A percentile compares a stretch with the other conserved stretches of the same genome.
phyloP scores from a whole-genome alignment of 2,329 filamentous ascomycete species.

The Arthrobotrys megalospora region DNA sequence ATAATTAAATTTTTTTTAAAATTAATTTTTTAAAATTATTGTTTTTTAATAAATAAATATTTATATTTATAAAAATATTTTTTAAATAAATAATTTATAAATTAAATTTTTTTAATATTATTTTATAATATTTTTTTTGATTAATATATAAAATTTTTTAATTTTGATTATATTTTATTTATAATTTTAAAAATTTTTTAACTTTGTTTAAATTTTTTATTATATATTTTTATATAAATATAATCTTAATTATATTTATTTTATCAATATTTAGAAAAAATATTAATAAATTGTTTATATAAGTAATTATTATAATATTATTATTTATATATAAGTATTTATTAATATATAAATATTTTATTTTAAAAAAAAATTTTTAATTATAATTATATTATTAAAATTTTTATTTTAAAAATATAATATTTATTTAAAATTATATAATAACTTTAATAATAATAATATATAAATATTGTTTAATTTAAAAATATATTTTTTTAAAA shows the following conservation, averaged over 20 bases:
- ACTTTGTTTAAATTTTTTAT: not conserved
- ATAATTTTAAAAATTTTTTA: conserved; percentile 19
- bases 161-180: no score
- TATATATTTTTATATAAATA: not conserved
- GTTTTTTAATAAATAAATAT: not conserved
- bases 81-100: no score
- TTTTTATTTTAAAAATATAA: conserved; percentile 24
- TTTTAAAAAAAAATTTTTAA: no score
- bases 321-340: conserved; percentile 3
- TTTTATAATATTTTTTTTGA: not conserved
- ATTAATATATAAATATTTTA: not conserved
- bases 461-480: no score
- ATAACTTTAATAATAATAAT: no score
- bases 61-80: not conserved
- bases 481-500: conserved; percentile 12
- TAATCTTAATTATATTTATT: not conserved
- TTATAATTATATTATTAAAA: conserved; percentile 3
- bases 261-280: not conserved
- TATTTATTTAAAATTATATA: not conserved
- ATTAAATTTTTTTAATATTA: conserved; percentile 8
- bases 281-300: conserved; percentile 2
- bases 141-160: conserved; percentile 2
- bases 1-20: not conserved
- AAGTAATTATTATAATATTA: not conserved
- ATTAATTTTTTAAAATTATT: not conserved